These are phyloP conservation scores for Phialemonium atrogriseum DNA, from an alignment of 2,329 filamentous ascomycete species.

Conservation along the genomic window DNA sequence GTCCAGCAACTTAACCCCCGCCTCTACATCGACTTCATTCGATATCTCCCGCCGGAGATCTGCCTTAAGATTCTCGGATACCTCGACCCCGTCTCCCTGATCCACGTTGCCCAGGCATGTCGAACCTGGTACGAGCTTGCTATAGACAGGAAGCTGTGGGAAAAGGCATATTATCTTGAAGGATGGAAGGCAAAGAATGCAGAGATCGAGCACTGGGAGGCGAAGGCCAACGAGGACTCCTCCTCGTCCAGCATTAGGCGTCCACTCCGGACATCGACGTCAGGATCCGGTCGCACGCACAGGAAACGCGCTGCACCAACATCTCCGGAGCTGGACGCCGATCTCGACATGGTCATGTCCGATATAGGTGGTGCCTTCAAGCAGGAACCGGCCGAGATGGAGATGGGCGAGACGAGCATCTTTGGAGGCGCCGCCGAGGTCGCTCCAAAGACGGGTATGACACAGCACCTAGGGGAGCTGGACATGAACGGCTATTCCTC, in stretches of 20 bases:
- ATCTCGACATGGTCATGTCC: constrained; percentile 35
- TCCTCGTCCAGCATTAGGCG: constrained; percentile 24
- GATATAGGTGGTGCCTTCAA: constrained; percentile 21
- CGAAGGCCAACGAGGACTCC: constrained; percentile 38
- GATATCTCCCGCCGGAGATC: constrained; percentile 80
- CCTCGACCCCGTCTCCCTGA: constrained; percentile 70
- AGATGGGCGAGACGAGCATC: constrained; percentile 15
- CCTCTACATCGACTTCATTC: constrained; percentile 87
- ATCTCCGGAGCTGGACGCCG: constrained; percentile 25
- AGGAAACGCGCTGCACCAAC: constrained; percentile 47
- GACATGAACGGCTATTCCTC: constrained; percentile 26
- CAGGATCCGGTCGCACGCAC: constrained; percentile 40
- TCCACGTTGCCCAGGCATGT: constrained; percentile 72
- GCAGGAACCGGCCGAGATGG: constrained; percentile 16
- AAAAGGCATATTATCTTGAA: constrained; percentile 70
- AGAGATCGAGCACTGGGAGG: constrained; percentile 62
- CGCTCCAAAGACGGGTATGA: constrained; percentile 9
- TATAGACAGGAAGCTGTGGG: constrained; percentile 80
- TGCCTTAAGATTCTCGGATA: constrained; percentile 84
- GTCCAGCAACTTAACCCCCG: constrained; percentile 73
- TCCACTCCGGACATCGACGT: constrained; percentile 31
- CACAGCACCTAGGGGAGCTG: constrained; percentile 18
- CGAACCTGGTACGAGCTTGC: constrained; percentile 75
- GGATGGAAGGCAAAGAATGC: constrained; percentile 69
- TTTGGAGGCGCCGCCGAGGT: constrained; percentile 18